Evolutionary conservation across 2,329 filamentous ascomycete species (phyloP).

Genomic region (Magnaporthales sp.): DNA sequence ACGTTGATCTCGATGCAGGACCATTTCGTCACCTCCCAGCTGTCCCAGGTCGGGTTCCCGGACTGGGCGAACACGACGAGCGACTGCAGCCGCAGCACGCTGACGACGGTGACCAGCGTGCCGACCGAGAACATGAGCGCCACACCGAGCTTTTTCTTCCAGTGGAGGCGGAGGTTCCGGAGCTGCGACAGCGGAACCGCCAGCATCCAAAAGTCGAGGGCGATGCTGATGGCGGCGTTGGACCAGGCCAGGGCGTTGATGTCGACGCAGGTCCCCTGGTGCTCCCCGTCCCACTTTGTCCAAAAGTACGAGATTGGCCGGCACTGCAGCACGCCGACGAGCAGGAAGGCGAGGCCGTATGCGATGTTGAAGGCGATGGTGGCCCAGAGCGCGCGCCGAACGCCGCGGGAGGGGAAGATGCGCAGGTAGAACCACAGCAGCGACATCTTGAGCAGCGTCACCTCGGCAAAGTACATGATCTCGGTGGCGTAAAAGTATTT

Average conservation of each 20-base stretch:
- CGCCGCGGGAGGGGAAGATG: constrained; percentile 35
- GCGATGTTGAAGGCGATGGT: constrained; percentile 29
- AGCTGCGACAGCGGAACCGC: constrained; percentile 39
- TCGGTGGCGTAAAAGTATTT: constrained; percentile 31
- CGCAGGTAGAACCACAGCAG: constrained; percentile 46
- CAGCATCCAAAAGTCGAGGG: constrained; percentile 42
- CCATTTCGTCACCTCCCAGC: constrained; percentile 20
- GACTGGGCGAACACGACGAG: constrained; percentile 21
- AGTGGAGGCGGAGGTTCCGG: constrained; percentile 27
- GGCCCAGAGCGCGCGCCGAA: constrained; percentile 31
- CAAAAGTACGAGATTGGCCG: constrained; percentile 42
- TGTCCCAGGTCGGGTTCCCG: constrained; percentile 21
- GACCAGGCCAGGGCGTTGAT: constrained; percentile 40
- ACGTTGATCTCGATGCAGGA: constrained; percentile 25
- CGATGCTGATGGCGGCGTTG: constrained; percentile 43
- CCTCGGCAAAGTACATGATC: constrained; percentile 34
- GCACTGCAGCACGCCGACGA: constrained; percentile 41
- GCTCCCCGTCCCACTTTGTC: constrained; percentile 39
- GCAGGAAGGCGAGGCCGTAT: constrained; percentile 31
- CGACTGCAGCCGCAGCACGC: constrained; percentile 20
- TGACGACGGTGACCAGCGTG: constrained; percentile 26
- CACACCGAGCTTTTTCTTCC: constrained; percentile 38
- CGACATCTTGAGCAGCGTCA: constrained; percentile 39
- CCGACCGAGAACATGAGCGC: constrained; percentile 39
- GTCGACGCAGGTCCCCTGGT: constrained; percentile 38